phyloP scores from a whole-genome alignment of 1,139 yeast genomes.

The Zygosaccharomyces pseudobailii region DNA sequence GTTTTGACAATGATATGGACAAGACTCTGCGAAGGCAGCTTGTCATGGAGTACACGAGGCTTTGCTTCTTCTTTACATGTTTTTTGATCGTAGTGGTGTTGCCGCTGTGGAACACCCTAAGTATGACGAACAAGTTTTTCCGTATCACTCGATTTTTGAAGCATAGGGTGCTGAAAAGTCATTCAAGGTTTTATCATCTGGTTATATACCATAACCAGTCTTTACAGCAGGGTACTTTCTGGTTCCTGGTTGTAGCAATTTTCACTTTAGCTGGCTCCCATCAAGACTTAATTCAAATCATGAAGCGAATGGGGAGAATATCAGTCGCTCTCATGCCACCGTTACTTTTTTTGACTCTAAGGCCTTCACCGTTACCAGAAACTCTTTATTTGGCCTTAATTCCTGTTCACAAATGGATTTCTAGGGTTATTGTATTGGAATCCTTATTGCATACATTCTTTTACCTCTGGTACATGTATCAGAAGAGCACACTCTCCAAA shows the following conservation, averaged over 20 bases:
- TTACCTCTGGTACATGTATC: slow-evolving; percentile 43
- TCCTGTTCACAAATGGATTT: slow-evolving; percentile 73
- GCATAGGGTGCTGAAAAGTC: slow-evolving; percentile 20
- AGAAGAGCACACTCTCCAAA: slow-evolving; percentile 44
- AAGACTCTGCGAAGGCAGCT: slow-evolving; percentile 6
- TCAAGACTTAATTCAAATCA: slow-evolving; percentile 26
- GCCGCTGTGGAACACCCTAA: slow-evolving; percentile 24
- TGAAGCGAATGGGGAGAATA: slow-evolving; percentile 45
- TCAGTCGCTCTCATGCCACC: slow-evolving; percentile 65
- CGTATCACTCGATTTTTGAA: slow-evolving; percentile 22
- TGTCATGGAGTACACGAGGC: slow-evolving; percentile 10
- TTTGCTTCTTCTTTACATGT: slow-evolving; percentile 12
- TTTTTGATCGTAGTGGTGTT: slow-evolving; percentile 20
- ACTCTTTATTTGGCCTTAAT: slow-evolving; percentile 55
- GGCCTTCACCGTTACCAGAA: slow-evolving; percentile 56
- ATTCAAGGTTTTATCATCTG: slow-evolving; percentile 22
- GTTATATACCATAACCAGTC: slow-evolving; percentile 27
- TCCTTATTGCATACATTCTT: slow-evolving; percentile 49
- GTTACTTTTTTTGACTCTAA: slow-evolving; percentile 52
- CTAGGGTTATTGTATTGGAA: slow-evolving; percentile 54
- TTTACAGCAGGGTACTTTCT: slow-evolving; percentile 21
- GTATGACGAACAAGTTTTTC: slow-evolving; percentile 21
- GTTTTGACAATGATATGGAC: slow-evolving; percentile 12
- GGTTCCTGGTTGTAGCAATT: slow-evolving; percentile 18
- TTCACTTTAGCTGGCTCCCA: slow-evolving; percentile 17